A percentile compares a stretch with the other conserved stretches of the same genome.
These are phyloP conservation scores for Eragrostis nindensis DNA, from an alignment of 176 grass and related monocot genomes.

Conservation along the genomic window DNA sequence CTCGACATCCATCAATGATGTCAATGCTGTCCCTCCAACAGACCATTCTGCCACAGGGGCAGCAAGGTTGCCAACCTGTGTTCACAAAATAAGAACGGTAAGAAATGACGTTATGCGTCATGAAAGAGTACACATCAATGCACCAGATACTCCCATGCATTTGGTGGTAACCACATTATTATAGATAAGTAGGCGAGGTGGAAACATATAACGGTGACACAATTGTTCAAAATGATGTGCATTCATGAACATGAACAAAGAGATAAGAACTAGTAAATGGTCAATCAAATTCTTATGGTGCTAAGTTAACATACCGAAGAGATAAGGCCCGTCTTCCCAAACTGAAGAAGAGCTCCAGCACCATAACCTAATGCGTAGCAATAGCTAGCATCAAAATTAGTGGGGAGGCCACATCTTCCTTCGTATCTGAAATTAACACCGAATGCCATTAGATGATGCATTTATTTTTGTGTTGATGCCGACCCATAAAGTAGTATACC, in stretches of 20 bases:
- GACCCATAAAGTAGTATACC: background rate
- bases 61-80: constrained; percentile 78
- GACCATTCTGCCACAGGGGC: constrained; percentile 90
- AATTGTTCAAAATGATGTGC: background rate
- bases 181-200: background rate
- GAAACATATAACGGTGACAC: background rate
- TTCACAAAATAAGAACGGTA: background rate
- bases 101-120: background rate
- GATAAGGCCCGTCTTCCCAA: constrained; percentile 88
- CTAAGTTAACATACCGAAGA: constrained; percentile 63
- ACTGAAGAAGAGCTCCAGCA: constrained; percentile 81
- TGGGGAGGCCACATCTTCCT: constrained; percentile 95
- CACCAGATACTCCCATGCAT: background rate
- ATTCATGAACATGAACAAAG: background rate
- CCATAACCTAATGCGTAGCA: constrained; percentile 91
- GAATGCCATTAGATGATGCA: background rate
- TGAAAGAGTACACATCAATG: background rate
- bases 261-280: background rate
- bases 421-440: constrained; percentile 74
- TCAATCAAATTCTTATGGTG: background rate
- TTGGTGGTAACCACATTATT: no score
- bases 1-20: constrained; percentile 94
- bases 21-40: constrained; percentile 93
- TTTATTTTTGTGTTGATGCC: background rate
- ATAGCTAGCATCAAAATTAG: constrained; percentile 94